Evolutionary conservation across 495 filamentous ascomycete genomes (phyloP).

Genomic region (Daldinia decipiens): DNA sequence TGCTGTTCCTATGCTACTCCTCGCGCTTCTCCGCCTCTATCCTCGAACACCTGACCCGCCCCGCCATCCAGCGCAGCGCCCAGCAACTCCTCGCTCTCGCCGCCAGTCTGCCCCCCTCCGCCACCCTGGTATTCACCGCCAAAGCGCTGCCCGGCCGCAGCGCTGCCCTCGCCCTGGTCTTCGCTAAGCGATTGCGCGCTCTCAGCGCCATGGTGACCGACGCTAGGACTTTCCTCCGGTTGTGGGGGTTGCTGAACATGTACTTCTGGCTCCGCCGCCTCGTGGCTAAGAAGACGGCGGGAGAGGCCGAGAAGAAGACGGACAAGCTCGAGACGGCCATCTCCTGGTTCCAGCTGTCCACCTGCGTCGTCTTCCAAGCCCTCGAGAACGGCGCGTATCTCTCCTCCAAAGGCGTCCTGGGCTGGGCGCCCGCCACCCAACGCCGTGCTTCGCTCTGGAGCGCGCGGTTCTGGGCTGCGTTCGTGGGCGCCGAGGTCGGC

Average conservation of each 20-base stretch:
- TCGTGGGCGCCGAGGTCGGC: constrained; percentile 79
- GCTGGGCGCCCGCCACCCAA: constrained; percentile 62
- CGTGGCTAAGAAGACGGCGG: constrained; percentile 43
- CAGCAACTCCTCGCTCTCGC: constrained; percentile 54
- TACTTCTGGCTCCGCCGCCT: constrained; percentile 75
- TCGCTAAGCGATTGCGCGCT: constrained; percentile 58
- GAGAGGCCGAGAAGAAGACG: constrained; percentile 16
- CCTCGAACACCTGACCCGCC: constrained; percentile 50
- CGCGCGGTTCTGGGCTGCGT: constrained; percentile 78
- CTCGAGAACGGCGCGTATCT: constrained; percentile 90
- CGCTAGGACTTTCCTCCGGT: constrained; percentile 75
- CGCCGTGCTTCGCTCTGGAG: constrained; percentile 76
- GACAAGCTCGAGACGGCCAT: constrained; percentile 61
- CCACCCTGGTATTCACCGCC: constrained; percentile 51
- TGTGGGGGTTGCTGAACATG: constrained; percentile 82
- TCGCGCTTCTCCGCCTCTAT: constrained; percentile 60
- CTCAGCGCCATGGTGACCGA: constrained; percentile 68
- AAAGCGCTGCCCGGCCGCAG: constrained; percentile 50
- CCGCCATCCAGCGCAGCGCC: constrained; percentile 53
- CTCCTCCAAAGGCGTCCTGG: constrained; percentile 72
- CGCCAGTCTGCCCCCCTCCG: constrained; percentile 50
- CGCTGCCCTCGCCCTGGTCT: constrained; percentile 54
- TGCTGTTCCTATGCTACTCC: constrained; percentile 73
- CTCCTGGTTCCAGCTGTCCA: constrained; percentile 72
- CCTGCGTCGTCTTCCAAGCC: constrained; percentile 74